Base-by-base conservation (phyloP, 371 early-diverging fungal genomes). In the Syncephalis fuscata region DNA sequence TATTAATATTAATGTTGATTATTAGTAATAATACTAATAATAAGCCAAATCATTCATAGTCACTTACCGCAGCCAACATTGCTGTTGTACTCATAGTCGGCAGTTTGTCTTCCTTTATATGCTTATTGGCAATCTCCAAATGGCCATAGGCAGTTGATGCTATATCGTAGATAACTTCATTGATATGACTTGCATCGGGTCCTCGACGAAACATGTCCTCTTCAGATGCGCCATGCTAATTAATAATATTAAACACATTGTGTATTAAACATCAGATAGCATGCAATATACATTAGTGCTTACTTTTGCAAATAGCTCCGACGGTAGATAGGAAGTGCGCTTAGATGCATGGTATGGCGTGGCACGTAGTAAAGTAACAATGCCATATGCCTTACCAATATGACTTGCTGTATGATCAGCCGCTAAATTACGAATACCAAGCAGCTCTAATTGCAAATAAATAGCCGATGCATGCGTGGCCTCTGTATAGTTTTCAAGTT, bases 341-440 rank as follows among this genome's bases (percentile, higher is more conserved):
- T 79, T 71, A 24, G 68, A 66, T 39, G 80, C 64, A 61, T 82
- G 76, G 49, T 73, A 75, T 10, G 83, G 81, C 16, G 80, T 63
- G 0, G 77, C 77, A 17, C 86, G 63, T 26, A 88, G 55, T 54
- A 83, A 68, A 14, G 81, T 80, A 2, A 79, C 56, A 15, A 92
- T 83, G 7, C 88, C 88, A 46, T 76, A 71, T 44, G 92, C 82
- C 52, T 92, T 86, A 23, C 92, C 93, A 39, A 91, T 67, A 56
- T 92, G 89, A 46, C 86, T 80, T 1, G 87, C 85, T 1, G 81
- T 83, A 64, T 92, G 92, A 62, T 94, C 93, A 0, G 87, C 82
- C 47, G 85, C 73, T 24, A 82, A 70, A 54, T 85, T 77, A 23
- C 74, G 68, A 23, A 92, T 65, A 4, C 89, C 88, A 8, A 89